Evolutionary conservation across 164 flowering plant species (phyloP), one percentile per base, ranked within the genome.

Genomic region (Vitis cinerea): DNA sequence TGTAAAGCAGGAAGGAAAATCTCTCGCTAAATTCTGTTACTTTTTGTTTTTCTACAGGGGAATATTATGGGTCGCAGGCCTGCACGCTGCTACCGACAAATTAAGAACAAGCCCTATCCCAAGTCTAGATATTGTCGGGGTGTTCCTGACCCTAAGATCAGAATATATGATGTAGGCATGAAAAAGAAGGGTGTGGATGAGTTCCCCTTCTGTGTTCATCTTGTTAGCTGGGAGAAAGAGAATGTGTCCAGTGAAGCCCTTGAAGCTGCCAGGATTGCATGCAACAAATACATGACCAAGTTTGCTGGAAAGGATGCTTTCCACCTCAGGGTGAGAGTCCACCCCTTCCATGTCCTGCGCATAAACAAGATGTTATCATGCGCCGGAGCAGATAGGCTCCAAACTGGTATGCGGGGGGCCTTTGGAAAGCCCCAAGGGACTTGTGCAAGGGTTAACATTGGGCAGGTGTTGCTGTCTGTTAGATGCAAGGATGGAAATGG

Each of bases 301-400:
- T 83, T 67, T 78, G 90, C 90, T 59, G 88, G 90, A 6, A 87
- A 87, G 72, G 90, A 87, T 71, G 84, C 88, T 8, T 87, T 87
- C 83, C 90, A 87, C 63, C 72, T 87, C 67, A 71, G 90, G 50
- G 88, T 87, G 48, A 74, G 88, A 59, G 90, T 86, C 5, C 90
- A 86, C 48, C 90, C 88, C 23, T 86, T 87, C 83, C 90, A 87
- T 80, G 90, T 87, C 47, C 59, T 87, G 71, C 81, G 90, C 0
- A 87, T 87, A 80, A 85, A 85, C 83, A 87, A 87, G 77, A 87
- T 87, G 90, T 86, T 87, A 62, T 87, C 90, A 2, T 87, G 90
- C 78, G 90, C 90, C 59, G 90, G 90, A 59, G 90, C 90, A 74
- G 88, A 85, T 83, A 82, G 90, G 76, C 88, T 87, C 64, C 90